Evolutionary conservation across 768 basidiomycete species (phyloP).

Genomic region (Tulasnella sp.): DNA sequence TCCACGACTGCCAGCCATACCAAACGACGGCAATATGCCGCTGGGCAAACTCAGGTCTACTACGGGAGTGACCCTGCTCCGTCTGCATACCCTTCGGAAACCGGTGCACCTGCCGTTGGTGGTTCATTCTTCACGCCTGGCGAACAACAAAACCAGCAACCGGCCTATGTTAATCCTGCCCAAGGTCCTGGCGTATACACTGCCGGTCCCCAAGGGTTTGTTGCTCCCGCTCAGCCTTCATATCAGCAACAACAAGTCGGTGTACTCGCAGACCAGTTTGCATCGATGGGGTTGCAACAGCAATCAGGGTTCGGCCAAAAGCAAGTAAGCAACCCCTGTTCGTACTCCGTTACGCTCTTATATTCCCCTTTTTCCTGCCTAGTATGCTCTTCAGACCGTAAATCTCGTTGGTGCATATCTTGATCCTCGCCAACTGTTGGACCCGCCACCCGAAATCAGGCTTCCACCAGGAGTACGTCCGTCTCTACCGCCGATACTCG

Average conservation of each 20-base stretch:
- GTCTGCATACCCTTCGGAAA: slow-evolving; percentile 25
- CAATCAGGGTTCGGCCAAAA: slow-evolving; percentile 44
- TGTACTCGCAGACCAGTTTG: slow-evolving; percentile 64
- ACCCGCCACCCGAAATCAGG: slow-evolving; percentile 78
- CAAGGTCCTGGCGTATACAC: neutral
- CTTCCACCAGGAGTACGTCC: slow-evolving; percentile 57
- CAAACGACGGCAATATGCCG: slow-evolving; percentile 86
- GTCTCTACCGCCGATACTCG: neutral
- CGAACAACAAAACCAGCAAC: slow-evolving; percentile 21
- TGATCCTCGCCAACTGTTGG: slow-evolving; percentile 71
- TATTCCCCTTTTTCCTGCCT: neutral
- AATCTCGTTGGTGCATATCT: slow-evolving; percentile 90
- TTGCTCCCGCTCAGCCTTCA: slow-evolving; percentile 20
- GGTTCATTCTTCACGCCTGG: slow-evolving; percentile 31
- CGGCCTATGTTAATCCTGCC: neutral
- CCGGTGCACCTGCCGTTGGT: slow-evolving; percentile 35
- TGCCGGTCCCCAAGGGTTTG: neutral
- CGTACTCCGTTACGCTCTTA: neutral
- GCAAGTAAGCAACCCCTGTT: slow-evolving; percentile 25
- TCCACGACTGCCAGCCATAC: slow-evolving; percentile 29
- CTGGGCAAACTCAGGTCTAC: slow-evolving; percentile 85
- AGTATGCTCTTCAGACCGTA: slow-evolving; percentile 65
- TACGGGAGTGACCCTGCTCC: slow-evolving; percentile 30
- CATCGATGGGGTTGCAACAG: slow-evolving; percentile 61
- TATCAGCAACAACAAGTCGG: slow-evolving; percentile 21